A percentile compares a stretch with the other conserved stretches of the same genome.
These are phyloP conservation scores for Pavlovales sp. DNA, from an alignment of 208 protist genomes.

Conservation along the genomic window DNA sequence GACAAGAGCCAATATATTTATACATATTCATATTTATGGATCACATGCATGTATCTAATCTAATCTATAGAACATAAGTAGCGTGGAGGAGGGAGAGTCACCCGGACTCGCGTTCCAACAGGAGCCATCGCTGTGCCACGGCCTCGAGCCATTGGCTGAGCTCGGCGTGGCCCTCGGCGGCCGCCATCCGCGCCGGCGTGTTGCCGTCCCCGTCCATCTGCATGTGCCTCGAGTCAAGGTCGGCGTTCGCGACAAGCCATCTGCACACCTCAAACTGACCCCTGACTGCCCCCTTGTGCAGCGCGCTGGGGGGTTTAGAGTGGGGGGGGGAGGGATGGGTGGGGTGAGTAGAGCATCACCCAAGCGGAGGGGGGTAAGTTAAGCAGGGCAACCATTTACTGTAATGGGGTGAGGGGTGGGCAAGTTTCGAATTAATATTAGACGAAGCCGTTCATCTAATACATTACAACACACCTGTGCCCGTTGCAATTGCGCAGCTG, in stretches of 20 bases:
- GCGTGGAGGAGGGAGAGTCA: too few species aligned
- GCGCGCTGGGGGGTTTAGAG: too few species aligned
- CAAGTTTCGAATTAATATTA: background rate
- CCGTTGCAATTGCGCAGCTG: constrained; percentile 23
- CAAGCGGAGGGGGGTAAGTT: too few species aligned
- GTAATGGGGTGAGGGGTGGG: too few species aligned
- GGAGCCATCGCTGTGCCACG: too few species aligned
- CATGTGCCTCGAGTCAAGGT: background rate
- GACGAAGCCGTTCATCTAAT: background rate
- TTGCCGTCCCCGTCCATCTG: constrained; percentile 12
- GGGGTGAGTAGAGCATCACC: background rate
- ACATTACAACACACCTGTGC: background rate
- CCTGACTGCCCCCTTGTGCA: constrained; percentile 33
- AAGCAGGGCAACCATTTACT: too few species aligned
- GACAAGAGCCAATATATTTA: too few species aligned
- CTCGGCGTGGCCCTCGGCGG: background rate
- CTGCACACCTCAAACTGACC: background rate
- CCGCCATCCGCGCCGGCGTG: constrained; percentile 27
- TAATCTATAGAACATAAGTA: too few species aligned
- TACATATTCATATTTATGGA: too few species aligned
- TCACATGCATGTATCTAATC: too few species aligned
- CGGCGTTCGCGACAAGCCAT: constrained; percentile 1
- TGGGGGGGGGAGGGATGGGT: too few species aligned
- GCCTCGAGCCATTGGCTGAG: constrained; percentile 10
- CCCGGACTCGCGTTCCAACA: too few species aligned